Evolutionary conservation across 179 eudicot species (phyloP), one percentile per base, ranked within the genome.

Genomic region (Drosera spatulata): DNA sequence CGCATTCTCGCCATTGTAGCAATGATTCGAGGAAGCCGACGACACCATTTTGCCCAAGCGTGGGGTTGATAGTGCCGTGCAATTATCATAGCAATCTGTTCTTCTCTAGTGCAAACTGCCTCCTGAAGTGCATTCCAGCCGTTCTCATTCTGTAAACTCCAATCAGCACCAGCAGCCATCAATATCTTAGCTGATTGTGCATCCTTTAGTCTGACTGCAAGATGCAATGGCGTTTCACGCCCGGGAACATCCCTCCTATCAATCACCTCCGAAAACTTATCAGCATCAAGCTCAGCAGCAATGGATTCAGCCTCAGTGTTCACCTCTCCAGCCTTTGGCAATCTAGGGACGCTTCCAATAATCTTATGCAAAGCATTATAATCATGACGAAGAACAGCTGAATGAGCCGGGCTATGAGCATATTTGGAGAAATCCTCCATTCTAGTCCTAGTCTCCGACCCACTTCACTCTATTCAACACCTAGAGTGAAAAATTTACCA

Each of bases 1-100:
- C 99, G 77, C 84, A 93, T 86, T 71, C 96, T 84, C 42, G 82
- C 62, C 86, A 86, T 81, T 4, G 89, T 80, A 22, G 75, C 86
- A 48, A 82, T 67, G 50, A 93, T 79, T 2, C 99, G 86, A 46
- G 99, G 99, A 69, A 93, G 73, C 66, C 99, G 78, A 56, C 99
- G 83, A 68, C 96, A 81, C 99, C 99, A 93, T 70, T 93, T 93
- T 10, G 99, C 87, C 99, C 96, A 93, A 65, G 99, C 96, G 73
- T 80, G 69, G 3, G 95, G 96, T 62, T 93, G 93, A 60, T 86
- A 84, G 61, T 89, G 95, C 64, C 85, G 71, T 47, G 85, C 93
- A 58, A 93, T 89, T 41, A 81, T 84, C 71, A 62, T 79, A 0
- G 96, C 96, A 76, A 91, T 82, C 33, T 22, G 62, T 88, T 89